Percentiles rank a stretch among this genome's conserved stretches.
phyloP scores from a whole-genome alignment of 257 asterid species.

The Forsythia suspensa region DNA sequence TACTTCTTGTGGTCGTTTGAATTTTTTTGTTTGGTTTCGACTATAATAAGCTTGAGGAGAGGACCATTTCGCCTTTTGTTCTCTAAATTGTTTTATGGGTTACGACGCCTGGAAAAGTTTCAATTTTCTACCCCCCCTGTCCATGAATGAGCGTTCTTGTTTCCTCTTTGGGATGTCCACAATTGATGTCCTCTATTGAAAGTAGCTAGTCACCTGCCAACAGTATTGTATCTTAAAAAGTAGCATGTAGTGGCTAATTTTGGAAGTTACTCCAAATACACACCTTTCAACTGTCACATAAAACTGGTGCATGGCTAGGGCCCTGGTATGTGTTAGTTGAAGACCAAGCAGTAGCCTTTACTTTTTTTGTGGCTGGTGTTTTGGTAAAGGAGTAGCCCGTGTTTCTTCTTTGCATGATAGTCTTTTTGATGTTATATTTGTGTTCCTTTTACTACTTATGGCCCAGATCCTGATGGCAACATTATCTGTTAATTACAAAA shows the following conservation, averaged over 20 bases:
- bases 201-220: neutral
- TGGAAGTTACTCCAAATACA: neutral
- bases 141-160: neutral
- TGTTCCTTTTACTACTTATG: neutral
- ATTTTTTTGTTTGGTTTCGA: neutral
- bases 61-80: neutral
- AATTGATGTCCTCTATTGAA: neutral
- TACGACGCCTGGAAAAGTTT: neutral
- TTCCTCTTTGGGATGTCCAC: neutral
- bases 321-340: neutral
- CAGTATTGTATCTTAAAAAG: neutral
- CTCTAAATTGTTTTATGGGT: neutral
- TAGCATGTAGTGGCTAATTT: neutral
- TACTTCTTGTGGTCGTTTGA: neutral
- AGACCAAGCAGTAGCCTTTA: neutral
- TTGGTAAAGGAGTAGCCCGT: neutral
- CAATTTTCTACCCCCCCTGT: neutral
- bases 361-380: neutral
- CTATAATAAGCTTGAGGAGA: too few species aligned
- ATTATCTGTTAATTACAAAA: neutral
- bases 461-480: neutral
- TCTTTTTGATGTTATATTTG: neutral
- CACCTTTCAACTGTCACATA: neutral
- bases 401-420: neutral
- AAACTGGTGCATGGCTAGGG: neutral